These are phyloP conservation scores for Chenopodium album DNA, from an alignment of 148 eudicot species.

Conservation along the genomic window DNA sequence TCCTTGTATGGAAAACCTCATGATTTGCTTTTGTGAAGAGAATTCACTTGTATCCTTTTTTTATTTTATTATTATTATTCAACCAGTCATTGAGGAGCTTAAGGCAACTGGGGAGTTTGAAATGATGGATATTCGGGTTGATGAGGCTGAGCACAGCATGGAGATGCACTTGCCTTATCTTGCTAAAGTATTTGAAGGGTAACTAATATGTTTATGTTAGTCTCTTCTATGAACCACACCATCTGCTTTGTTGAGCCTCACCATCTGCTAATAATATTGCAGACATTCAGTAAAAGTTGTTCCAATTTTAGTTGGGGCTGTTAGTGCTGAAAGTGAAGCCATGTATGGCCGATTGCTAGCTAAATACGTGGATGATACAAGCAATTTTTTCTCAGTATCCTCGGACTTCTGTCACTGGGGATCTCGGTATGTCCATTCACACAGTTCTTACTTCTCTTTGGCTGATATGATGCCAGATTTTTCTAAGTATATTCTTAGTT, in stretches of 20 bases:
- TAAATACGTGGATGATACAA: constrained; percentile 85
- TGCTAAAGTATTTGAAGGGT: constrained; percentile 95
- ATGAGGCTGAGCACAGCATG: constrained; percentile 99
- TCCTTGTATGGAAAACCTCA: background rate
- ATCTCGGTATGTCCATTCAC: constrained; percentile 57
- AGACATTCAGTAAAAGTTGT: constrained; percentile 80
- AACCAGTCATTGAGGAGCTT: constrained; percentile 69
- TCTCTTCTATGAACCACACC: constrained; percentile 7
- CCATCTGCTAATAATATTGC: constrained; percentile 25
- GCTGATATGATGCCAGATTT: background rate
- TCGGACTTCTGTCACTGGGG: constrained; percentile 99
- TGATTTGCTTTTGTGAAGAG: background rate
- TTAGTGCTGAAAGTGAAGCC: constrained; percentile 78
- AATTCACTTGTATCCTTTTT: background rate
- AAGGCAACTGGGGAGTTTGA: constrained; percentile 87
- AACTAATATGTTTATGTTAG: constrained; percentile 14
- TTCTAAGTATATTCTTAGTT: background rate
- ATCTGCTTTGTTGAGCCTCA: constrained; percentile 19
- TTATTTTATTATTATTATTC: background rate
- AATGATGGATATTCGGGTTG: constrained; percentile 81
- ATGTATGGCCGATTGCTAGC: constrained; percentile 72
- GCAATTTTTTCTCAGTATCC: constrained; percentile 94
- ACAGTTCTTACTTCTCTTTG: background rate
- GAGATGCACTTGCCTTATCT: constrained; percentile 99
- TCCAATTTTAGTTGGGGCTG: constrained; percentile 90